Evolutionary conservation across 305 asterid genomes (phyloP).

Genomic region (Solanum chacoense): DNA sequence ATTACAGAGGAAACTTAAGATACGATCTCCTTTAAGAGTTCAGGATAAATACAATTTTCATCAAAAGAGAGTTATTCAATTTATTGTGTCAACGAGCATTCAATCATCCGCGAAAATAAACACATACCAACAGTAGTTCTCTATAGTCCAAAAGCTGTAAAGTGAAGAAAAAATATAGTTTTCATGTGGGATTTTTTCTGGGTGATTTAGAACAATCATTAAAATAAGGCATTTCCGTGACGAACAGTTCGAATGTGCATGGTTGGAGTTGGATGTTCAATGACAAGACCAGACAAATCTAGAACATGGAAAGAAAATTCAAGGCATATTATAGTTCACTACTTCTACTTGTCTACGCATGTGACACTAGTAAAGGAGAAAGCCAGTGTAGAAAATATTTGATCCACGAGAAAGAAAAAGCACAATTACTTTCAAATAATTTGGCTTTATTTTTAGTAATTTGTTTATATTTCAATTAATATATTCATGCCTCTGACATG

Average conservation of each 20-base stretch:
- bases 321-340: neutral
- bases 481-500: neutral
- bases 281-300: neutral
- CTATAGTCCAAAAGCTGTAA: neutral
- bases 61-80: neutral
- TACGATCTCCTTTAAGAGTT: neutral
- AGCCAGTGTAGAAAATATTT: neutral
- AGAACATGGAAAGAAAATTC: neutral
- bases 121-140: neutral
- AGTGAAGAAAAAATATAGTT: neutral
- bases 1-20: neutral
- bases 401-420: neutral
- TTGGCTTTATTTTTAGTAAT: neutral
- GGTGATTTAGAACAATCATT: neutral
- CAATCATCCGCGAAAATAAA: neutral
- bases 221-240: neutral
- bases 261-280: neutral
- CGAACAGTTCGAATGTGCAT: neutral
- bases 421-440: neutral
- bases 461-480: neutral
- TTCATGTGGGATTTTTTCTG: neutral
- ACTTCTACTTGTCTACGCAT: neutral
- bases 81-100: neutral
- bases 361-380: neutral
- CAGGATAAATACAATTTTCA: neutral